A percentile compares a stretch with the other conserved stretches of the same genome.
Conservation (phyloP, 2,329 filamentous ascomycete species). For the Fusarium gaditjirri region DNA sequence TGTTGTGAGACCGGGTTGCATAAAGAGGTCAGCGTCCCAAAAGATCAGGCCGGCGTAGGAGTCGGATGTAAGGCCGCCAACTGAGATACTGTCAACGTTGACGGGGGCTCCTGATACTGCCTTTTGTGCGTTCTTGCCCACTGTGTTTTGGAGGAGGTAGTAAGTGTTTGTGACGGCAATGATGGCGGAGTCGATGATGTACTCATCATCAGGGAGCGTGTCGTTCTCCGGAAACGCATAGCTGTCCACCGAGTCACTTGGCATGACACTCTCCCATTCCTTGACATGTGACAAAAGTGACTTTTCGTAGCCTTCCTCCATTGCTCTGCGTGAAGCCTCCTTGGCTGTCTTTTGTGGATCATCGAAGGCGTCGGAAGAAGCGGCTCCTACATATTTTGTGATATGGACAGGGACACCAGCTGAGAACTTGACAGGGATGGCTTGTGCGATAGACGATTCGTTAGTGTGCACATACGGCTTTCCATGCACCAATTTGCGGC, state of each 20-base stretch:
- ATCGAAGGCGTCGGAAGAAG: background rate
- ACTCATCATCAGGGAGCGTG: background rate
- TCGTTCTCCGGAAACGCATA: background rate
- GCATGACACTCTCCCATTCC: background rate
- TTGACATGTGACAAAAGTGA: background rate
- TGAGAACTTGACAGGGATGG: background rate
- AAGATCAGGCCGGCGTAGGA: constrained; percentile 2
- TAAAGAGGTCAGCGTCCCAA: constrained; percentile 8
- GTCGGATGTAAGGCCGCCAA: background rate
- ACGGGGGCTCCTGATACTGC: background rate
- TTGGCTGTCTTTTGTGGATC: background rate
- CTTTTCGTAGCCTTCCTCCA: background rate
- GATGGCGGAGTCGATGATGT: background rate
- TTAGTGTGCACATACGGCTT: background rate
- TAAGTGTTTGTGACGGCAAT: background rate
- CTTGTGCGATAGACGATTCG: background rate
- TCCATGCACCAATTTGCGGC: background rate
- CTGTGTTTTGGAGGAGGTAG: background rate
- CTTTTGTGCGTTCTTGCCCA: constrained; percentile 1
- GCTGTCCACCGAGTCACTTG: background rate
- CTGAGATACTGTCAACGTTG: background rate
- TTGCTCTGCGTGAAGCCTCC: background rate
- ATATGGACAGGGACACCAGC: background rate
- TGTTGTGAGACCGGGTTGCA: constrained; percentile 6
- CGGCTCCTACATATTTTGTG: background rate